Conservation (phyloP, 208 protist genomes). For the Herpetomonas samuelpessoai region DNA sequence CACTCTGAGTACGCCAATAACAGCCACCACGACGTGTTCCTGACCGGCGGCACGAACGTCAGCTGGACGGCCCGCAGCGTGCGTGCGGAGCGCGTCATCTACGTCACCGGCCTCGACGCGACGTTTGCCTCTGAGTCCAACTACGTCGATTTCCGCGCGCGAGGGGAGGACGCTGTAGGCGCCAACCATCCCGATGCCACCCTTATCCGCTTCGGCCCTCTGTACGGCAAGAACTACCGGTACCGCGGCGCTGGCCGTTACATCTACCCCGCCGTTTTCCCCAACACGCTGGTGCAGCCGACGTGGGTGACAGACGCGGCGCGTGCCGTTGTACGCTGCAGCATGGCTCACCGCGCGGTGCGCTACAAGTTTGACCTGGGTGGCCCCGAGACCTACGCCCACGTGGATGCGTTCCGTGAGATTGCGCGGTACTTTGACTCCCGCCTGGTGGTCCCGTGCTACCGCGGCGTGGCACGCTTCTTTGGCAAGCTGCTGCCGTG, state of each 20-base stretch:
- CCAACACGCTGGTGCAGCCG: conserved; percentile 86
- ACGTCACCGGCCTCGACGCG: conserved; percentile 89
- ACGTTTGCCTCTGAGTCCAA: conserved; percentile 92
- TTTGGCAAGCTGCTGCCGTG: conserved; percentile 80
- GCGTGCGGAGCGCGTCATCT: conserved; percentile 87
- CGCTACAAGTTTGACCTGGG: conserved; percentile 92
- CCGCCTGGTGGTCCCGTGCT: conserved; percentile 80
- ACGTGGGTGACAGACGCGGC: conserved; percentile 92
- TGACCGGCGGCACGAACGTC: conserved; percentile 86
- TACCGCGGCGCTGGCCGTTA: conserved; percentile 89
- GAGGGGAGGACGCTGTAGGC: conserved; percentile 84
- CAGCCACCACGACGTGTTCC: conserved; percentile 90
- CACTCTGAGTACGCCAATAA: conserved; percentile 91
- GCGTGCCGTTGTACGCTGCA: conserved; percentile 78
- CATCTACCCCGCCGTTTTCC: conserved; percentile 88
- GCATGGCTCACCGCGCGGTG: conserved; percentile 79
- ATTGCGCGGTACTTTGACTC: conserved; percentile 67
- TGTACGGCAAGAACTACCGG: conserved; percentile 88
- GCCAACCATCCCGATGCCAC: conserved; percentile 90
- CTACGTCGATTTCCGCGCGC: conserved; percentile 89
- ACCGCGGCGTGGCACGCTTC: conserved; percentile 80
- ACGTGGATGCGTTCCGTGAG: conserved; percentile 83
- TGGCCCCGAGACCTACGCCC: conserved; percentile 81
- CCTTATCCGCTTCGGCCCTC: conserved; percentile 86
- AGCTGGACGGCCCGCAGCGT: conserved; percentile 90